Evolutionary conservation across 371 early-diverging fungal species (phyloP).

Genomic region (Mortierella sp.): DNA sequence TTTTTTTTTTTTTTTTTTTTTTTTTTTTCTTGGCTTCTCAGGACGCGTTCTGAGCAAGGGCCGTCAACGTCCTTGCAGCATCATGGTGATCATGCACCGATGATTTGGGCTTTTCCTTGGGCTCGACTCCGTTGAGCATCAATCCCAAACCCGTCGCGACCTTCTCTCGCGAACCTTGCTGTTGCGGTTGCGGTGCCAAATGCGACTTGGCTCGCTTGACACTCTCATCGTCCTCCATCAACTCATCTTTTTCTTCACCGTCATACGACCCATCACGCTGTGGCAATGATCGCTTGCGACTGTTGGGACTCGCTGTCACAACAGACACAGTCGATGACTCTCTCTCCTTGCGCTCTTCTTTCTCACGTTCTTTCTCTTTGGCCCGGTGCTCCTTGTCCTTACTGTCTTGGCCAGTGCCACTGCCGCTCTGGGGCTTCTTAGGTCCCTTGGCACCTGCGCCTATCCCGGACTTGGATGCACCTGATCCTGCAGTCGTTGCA

Average conservation of each 20-base stretch:
- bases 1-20: neutral
- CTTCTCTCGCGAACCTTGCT: neutral
- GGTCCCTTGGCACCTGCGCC: neutral
- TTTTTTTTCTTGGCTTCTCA: slow-evolving; percentile 1
- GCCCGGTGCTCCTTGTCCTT: neutral
- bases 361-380: neutral
- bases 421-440: neutral
- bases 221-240: neutral
- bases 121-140: neutral
- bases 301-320: slow-evolving; percentile 15
- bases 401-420: neutral
- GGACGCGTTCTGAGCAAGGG: slow-evolving; percentile 20
- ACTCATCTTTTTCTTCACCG: neutral
- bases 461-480: neutral
- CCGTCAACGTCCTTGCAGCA: slow-evolving; percentile 35
- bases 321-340: neutral
- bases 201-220: neutral
- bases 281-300: slow-evolving; percentile 15
- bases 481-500: neutral
- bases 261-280: slow-evolving; percentile 12
- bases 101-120: neutral
- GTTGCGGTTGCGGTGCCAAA: neutral
- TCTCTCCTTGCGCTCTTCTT: slow-evolving; percentile 5
- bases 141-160: neutral
- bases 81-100: slow-evolving; percentile 8